Conservation (phyloP, 805 yeast genomes). For the Metschnikowia matae region DNA sequence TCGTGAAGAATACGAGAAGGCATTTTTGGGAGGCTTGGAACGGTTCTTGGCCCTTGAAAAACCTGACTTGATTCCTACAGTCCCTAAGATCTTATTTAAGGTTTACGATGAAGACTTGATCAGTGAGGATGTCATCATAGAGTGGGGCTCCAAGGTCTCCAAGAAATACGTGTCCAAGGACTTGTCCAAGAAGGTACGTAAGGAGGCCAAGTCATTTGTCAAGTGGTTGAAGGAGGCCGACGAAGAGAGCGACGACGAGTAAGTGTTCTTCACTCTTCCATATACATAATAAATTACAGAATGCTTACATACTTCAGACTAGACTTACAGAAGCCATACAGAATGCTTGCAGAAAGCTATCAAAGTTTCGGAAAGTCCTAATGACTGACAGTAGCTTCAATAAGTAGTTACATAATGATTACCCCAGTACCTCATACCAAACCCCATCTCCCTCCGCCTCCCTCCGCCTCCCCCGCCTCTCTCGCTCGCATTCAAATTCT, state of each 20-base stretch:
- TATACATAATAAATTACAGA: too few relatives aligned
- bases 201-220: slow-evolving; percentile 92
- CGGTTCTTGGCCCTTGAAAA: slow-evolving; percentile 83
- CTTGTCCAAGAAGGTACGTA: slow-evolving; percentile 86
- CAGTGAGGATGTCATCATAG: slow-evolving; percentile 73
- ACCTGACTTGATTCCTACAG: slow-evolving; percentile 58
- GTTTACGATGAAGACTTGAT: slow-evolving; percentile 80
- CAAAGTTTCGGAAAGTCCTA: too few relatives aligned
- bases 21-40: slow-evolving; percentile 93
- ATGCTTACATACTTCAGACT: too few relatives aligned
- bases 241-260: slow-evolving; percentile 68
- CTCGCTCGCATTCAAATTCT: too few relatives aligned
- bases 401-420: too few relatives aligned
- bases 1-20: slow-evolving; percentile 67
- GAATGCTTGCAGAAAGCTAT: too few relatives aligned
- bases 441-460: too few relatives aligned
- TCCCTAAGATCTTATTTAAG: slow-evolving; percentile 79
- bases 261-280: slow-evolving; percentile 8
- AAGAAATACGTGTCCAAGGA: slow-evolving; percentile 94
- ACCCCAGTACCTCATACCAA: too few relatives aligned
- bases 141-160: slow-evolving; percentile 89
- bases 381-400: too few relatives aligned
- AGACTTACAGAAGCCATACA: too few relatives aligned
- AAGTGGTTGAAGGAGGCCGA: slow-evolving; percentile 96
- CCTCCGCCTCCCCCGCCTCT: too few relatives aligned